Evolutionary conservation across 345 rosid genomes (phyloP), one percentile per base, ranked within the genome.

Genomic region (Erucastrum elatum): DNA sequence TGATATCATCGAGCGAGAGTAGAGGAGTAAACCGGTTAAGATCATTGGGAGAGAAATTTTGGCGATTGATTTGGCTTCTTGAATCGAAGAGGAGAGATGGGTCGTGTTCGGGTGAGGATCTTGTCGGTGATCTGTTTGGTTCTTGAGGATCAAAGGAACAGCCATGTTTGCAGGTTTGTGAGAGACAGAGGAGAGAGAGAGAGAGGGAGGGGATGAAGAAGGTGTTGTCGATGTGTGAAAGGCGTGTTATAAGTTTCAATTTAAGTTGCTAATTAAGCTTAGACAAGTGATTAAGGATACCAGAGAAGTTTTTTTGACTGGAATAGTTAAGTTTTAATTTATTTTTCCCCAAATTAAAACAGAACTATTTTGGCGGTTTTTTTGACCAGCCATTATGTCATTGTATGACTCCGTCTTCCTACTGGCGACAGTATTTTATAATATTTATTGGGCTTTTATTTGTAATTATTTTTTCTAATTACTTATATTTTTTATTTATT

Each of bases 1-100:
- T 83, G 96, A 93, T 79, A 93, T 88, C 86, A 88, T 87, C 21
- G 96, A 88, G 34, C 93, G 90, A 39, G 94, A 86, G 75, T 93
- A 93, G 70, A 93, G 90, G 41, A 93, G 62, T 16, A 93, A 88
- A 59, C 93, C 91, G 4, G 94, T 87, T 21, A 93, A 71, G 27
- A 90, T 82, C 89, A 87, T 85, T 7, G 97, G 94, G 26, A 88
- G 75, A 41, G 97, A 85, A 69, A 92, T 64, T 61, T 77, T 80
- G 64, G 91, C 87, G 33, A 89, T 86, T 75, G 88, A 83, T 70
- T 81, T 81, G 5, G 86, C 88, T 81, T 92, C 97, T 17, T 68
- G 72, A 68, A 87, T 67, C 15, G 81, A 80, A 21, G 69, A 80
- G 17, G 77, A 75, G 8, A 86, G 75, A 72, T 69, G 78, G 59